Percentiles rank a stretch among this genome's conserved stretches.
These are phyloP conservation scores for Cladosporium cucumerinum DNA, from an alignment of 2,329 filamentous ascomycete species.

Conservation along the genomic window DNA sequence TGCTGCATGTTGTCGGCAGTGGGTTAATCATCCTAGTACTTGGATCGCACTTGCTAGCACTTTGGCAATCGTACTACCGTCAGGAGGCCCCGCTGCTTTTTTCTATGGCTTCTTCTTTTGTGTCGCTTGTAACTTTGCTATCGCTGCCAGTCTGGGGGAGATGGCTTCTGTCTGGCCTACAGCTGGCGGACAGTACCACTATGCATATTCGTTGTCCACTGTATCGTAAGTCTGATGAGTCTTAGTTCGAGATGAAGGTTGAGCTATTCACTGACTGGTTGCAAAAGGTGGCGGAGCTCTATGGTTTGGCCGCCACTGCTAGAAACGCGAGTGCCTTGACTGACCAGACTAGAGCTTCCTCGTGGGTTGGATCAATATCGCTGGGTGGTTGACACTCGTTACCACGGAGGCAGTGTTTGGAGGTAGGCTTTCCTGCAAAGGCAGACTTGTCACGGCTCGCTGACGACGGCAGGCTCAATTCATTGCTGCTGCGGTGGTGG, in stretches of 20 bases:
- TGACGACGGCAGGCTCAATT: not conserved
- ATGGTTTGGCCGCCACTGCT: not conserved
- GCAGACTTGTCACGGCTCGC: not conserved
- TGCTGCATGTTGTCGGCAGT: not conserved
- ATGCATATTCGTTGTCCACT: not conserved
- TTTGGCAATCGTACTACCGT: constrained; percentile 58
- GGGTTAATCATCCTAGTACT: constrained; percentile 22
- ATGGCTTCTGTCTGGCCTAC: constrained; percentile 64
- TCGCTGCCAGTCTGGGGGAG: constrained; percentile 64
- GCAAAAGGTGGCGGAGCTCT: not conserved
- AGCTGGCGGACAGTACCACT: constrained; percentile 61
- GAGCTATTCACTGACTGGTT: not conserved
- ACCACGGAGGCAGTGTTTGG: constrained; percentile 63
- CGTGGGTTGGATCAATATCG: constrained; percentile 60
- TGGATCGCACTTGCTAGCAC: constrained; percentile 57
- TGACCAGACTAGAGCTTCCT: constrained; percentile 1
- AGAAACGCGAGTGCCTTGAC: not conserved
- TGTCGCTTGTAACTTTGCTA: constrained; percentile 61
- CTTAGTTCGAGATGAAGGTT: not conserved
- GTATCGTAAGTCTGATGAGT: not conserved
- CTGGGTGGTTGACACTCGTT: constrained; percentile 63
- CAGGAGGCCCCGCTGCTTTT: constrained; percentile 63
- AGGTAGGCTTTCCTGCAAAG: constrained; percentile 41
- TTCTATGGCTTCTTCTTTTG: constrained; percentile 60
- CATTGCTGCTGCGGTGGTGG: constrained; percentile 2